These are phyloP conservation scores for Otatea glauca DNA, from an alignment of 176 grass and related monocot species.

Conservation along the genomic window DNA sequence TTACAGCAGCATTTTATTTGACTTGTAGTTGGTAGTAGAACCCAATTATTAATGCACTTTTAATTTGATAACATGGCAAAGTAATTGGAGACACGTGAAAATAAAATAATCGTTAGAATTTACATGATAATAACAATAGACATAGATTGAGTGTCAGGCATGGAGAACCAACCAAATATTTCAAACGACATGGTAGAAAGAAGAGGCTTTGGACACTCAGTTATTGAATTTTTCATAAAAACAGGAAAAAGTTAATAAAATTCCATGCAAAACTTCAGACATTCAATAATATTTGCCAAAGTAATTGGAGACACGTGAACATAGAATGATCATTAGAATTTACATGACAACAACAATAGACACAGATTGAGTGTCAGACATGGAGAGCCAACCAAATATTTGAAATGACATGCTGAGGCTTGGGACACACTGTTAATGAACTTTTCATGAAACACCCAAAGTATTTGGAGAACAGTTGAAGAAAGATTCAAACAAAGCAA, in stretches of 20 bases:
- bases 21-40: constrained; percentile 15
- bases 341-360: not conserved
- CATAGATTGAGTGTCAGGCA: not conserved
- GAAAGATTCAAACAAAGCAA: not conserved
- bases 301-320: not conserved
- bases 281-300: no score
- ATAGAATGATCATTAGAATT: not conserved
- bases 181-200: constrained; percentile 11
- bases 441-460: not conserved
- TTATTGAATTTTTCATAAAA: not conserved
- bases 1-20: not conserved
- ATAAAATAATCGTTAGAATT: not conserved
- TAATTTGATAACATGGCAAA: not conserved
- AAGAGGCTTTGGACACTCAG: not conserved
- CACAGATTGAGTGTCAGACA: not conserved
- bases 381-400: constrained; percentile 4
- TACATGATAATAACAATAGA: not conserved
- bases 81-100: not conserved
- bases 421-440: not conserved
- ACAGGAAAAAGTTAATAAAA: not conserved
- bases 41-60: not conserved
- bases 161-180: not conserved
- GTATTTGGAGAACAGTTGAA: not conserved
- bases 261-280: no score
- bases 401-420: not conserved